These are phyloP conservation scores for Globisporangium recalcitrans DNA, from an alignment of 352 stramenopile species.

Conservation along the genomic window DNA sequence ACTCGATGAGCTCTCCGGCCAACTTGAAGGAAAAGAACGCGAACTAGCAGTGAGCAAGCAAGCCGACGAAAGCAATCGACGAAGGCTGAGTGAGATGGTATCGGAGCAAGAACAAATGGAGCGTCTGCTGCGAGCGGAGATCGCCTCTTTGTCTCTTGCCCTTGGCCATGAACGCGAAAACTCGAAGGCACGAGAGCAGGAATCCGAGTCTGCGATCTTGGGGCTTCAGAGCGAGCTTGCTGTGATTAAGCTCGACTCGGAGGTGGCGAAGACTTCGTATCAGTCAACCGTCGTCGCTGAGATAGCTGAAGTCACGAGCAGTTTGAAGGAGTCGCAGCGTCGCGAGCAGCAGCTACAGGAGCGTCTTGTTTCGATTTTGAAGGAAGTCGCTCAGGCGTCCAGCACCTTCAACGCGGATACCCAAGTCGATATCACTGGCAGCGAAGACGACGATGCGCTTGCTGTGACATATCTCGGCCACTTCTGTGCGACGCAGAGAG, in stretches of 20 bases:
- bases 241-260: slow-evolving; percentile 26
- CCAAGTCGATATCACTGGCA: slow-evolving; percentile 15
- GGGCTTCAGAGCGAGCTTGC: slow-evolving; percentile 32
- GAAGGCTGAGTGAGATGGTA: slow-evolving; percentile 36
- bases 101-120: slow-evolving; percentile 42
- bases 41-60: slow-evolving; percentile 29
- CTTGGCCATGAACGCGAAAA: slow-evolving; percentile 43
- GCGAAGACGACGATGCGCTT: slow-evolving; percentile 24
- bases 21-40: slow-evolving; percentile 26
- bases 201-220: slow-evolving; percentile 31
- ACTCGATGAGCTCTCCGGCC: slow-evolving; percentile 22
- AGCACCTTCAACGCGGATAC: slow-evolving; percentile 18
- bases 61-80: slow-evolving; percentile 30
- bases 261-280: slow-evolving; percentile 19
- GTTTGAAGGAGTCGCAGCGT: slow-evolving; percentile 33
- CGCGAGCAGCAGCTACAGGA: slow-evolving; percentile 44
- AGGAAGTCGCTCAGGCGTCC: slow-evolving; percentile 33
- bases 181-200: slow-evolving; percentile 35
- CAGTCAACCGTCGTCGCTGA: slow-evolving; percentile 23
- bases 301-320: slow-evolving; percentile 28
- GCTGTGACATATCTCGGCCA: slow-evolving; percentile 27
- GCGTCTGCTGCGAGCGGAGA: slow-evolving; percentile 28
- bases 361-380: slow-evolving; percentile 35
- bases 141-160: slow-evolving; percentile 37
- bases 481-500: slow-evolving; percentile 31